Evolutionary conservation across 1,284 basidiomycete genomes (phyloP).

Genomic region (Malassezia sympodialis): DNA sequence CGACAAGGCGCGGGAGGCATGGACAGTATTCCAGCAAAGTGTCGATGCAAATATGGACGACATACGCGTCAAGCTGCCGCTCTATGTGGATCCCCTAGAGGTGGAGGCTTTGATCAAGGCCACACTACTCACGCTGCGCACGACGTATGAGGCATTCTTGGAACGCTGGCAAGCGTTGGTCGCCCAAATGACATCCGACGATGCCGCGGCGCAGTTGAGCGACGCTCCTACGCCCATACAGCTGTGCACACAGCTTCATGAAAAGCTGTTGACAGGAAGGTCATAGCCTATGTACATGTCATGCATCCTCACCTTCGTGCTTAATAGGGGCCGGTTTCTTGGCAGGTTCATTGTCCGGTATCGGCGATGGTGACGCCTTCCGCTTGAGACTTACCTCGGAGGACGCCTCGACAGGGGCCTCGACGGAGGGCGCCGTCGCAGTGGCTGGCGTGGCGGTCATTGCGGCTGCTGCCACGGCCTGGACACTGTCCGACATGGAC

Average conservation of each 20-base stretch:
- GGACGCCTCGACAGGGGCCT: neutral
- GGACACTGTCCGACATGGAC: conserved; percentile 30
- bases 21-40: conserved; percentile 12
- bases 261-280: neutral
- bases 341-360: neutral
- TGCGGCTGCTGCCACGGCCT: neutral
- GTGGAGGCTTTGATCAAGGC: neutral
- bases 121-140: neutral
- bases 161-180: neutral
- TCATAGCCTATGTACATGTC: conserved; percentile 7
- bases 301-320: neutral
- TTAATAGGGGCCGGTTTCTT: neutral
- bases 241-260: neutral
- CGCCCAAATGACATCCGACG: neutral
- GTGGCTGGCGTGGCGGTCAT: neutral
- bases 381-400: conserved; percentile 2
- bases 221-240: neutral
- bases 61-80: neutral
- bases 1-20: conserved; percentile 5
- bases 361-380: neutral
- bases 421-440: neutral
- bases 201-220: neutral
- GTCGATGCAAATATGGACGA: conserved; percentile 13
- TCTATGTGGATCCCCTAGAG: neutral
- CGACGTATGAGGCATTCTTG: neutral